Conservation (phyloP, 106 monocot species). For the Cymbidium sinense region DNA sequence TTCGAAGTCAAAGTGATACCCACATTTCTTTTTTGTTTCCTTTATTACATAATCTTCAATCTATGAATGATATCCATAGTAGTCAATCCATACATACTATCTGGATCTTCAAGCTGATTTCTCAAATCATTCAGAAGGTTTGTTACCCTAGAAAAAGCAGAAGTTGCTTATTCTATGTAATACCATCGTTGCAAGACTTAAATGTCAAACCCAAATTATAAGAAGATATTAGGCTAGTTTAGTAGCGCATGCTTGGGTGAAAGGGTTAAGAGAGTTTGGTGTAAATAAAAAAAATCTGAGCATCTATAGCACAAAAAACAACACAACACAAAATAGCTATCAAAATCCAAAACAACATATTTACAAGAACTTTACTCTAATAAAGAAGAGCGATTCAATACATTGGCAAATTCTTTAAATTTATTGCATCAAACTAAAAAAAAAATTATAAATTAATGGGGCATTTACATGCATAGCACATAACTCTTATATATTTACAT, state of each 20-base stretch:
- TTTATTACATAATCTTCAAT: neutral
- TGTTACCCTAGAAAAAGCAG: constrained; percentile 28
- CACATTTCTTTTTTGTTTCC: neutral
- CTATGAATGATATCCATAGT: neutral
- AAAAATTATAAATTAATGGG: no score
- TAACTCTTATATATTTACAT: no score
- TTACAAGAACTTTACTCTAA: no score
- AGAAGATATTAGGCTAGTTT: neutral
- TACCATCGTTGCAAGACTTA: neutral
- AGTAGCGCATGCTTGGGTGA: constrained; percentile 58
- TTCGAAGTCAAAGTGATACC: neutral
- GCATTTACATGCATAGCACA: no score
- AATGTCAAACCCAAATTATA: no score
- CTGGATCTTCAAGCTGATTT: constrained; percentile 70
- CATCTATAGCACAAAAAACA: constrained; percentile 33
- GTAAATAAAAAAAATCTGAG: constrained; percentile 48
- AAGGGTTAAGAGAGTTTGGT: constrained; percentile 57
- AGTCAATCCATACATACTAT: constrained; percentile 66
- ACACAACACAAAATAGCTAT: neutral
- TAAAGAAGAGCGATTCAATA: no score
- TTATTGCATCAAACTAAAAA: no score
- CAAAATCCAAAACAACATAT: no score
- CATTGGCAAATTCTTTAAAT: no score
- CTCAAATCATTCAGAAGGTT: constrained; percentile 67
- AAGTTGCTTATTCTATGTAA: constrained; percentile 6